These are phyloP conservation scores for Gentiana straminea DNA, from an alignment of 257 asterid species.

Conservation along the genomic window DNA sequence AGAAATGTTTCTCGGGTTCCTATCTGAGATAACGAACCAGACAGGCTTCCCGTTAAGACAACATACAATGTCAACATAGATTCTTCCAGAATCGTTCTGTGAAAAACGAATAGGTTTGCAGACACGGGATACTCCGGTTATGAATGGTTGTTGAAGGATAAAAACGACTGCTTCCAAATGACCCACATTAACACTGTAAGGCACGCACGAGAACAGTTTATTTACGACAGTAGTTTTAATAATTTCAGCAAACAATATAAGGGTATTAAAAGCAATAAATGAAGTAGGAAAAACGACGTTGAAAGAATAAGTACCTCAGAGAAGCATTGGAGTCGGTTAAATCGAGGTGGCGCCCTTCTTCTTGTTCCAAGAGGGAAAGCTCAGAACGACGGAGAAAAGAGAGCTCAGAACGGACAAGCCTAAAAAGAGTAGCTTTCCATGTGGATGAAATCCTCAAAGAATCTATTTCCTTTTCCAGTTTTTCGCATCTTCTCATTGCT, in stretches of 20 bases:
- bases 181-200: conserved; percentile 69
- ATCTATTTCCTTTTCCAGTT: conserved; percentile 35
- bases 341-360: not conserved
- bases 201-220: not conserved
- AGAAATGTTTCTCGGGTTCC: conserved; percentile 57
- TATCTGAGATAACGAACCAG: conserved; percentile 78
- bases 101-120: conserved; percentile 47
- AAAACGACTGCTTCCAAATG: conserved; percentile 71
- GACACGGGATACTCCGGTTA: conserved; percentile 71
- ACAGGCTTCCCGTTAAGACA: conserved; percentile 65
- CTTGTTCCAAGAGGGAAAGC: conserved; percentile 2
- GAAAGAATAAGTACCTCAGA: conserved; percentile 23
- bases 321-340: conserved; percentile 16
- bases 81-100: conserved; percentile 12
- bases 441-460: conserved; percentile 9
- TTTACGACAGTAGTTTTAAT: too few species aligned
- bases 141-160: conserved; percentile 55
- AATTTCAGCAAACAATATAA: too few species aligned
- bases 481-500: conserved; percentile 50
- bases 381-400: conserved; percentile 56
- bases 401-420: conserved; percentile 69
- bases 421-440: conserved; percentile 45
- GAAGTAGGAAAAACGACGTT: too few species aligned
- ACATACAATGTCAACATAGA: conserved; percentile 69
- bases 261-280: too few species aligned